Base-by-base conservation (phyloP, 768 basidiomycete species). In the Crucibulum laeve region DNA sequence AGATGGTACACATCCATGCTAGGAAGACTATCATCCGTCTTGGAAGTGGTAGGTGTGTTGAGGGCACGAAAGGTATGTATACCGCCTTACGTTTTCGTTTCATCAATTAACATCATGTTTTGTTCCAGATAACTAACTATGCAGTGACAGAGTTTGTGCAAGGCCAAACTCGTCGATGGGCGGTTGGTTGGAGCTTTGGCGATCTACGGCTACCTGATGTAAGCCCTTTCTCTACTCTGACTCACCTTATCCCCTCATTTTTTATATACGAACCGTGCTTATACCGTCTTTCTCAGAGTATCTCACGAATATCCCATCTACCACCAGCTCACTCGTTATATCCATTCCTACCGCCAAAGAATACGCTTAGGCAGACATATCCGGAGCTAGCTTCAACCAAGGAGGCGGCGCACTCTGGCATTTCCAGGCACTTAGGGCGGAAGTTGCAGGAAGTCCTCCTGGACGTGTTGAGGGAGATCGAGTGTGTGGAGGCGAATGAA, bases 1-100 rank as follows among this genome's bases (percentile, higher is more conserved):
- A 88, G 90, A 35, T 97, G 94, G 95, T 97, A 82, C 54, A 93
- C 94, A 0, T 91, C 90, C 4, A 85, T 97, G 77, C 73, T 97
- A 0, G 95, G 95, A 3, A 95, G 91, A 53, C 68, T 85, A 60
- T 77, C 87, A 0, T 91, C 91, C 2, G 70, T 97, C 2, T 59
- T 63, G 0, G 63, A 76, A 3, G 62, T 97, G 5, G 77, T 91
- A 0, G 65, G 66, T 1, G 58, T 72, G 1, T 63, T 96, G 17
- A 72, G 72, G 25, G 51, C 60, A 11, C 56, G 54, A 39, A 44
- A 51, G 4, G 76, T 72, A 24, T 40, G 63, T 36, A 3, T n/a
- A 13, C 19, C 6, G 36, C 38, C n/a, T 19, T 21, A 5, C 19
- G n/a, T 42, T 19, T 42, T 26, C 33, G 4, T 15, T 1, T 26